These are phyloP conservation scores for Fusarium pseudocircinatum DNA, from an alignment of 2,329 filamentous ascomycete species.

Conservation along the genomic window DNA sequence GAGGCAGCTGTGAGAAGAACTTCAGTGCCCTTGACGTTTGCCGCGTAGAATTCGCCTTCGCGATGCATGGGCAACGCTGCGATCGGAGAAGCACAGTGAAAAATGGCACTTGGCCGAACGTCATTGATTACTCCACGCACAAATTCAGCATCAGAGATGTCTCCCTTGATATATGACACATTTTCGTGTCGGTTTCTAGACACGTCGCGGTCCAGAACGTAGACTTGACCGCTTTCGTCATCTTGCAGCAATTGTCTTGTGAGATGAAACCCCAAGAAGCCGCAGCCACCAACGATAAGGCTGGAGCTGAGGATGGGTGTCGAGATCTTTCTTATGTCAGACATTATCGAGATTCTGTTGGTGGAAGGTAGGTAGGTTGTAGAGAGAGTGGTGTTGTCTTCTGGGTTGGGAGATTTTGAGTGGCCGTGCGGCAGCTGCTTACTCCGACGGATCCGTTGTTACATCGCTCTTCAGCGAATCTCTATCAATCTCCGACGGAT, in stretches of 20 bases:
- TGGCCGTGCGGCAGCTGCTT: background rate
- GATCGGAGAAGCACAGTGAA: constrained; percentile 47
- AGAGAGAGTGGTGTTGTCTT: no score
- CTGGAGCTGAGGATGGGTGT: background rate
- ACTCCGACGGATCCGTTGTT: background rate
- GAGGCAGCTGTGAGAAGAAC: constrained; percentile 39
- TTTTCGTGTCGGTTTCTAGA: constrained; percentile 36
- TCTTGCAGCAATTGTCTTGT: constrained; percentile 8
- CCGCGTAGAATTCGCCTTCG: constrained; percentile 33
- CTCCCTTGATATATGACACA: constrained; percentile 41
- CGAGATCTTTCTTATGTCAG: background rate
- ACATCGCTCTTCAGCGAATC: background rate
- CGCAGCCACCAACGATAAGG: constrained; percentile 46
- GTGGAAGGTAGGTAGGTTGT: no score
- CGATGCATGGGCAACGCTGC: constrained; percentile 32
- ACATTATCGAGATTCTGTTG: background rate
- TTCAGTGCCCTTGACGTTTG: constrained; percentile 48
- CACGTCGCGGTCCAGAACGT: constrained; percentile 44
- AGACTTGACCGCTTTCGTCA: constrained; percentile 30
- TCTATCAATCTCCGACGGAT: background rate
- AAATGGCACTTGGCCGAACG: constrained; percentile 43
- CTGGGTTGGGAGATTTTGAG: background rate
- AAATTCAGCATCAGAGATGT: constrained; percentile 36
- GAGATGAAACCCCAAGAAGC: constrained; percentile 47
- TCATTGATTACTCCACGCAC: constrained; percentile 31